These are phyloP conservation scores for Parathielavia hyrcaniae DNA, from an alignment of 495 filamentous ascomycete species.

Conservation along the genomic window DNA sequence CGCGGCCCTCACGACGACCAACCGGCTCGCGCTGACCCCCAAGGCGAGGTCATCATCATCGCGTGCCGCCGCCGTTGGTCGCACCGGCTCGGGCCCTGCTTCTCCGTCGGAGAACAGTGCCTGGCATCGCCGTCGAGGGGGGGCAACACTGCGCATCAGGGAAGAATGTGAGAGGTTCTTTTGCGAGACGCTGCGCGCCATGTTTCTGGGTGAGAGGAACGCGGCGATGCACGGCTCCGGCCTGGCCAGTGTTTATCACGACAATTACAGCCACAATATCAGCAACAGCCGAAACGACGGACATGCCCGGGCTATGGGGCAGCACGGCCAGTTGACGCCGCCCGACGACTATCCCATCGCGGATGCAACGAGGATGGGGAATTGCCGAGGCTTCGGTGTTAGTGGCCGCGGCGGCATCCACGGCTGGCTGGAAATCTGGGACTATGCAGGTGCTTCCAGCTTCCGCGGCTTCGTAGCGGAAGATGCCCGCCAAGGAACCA, in stretches of 20 bases:
- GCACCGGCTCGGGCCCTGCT: conserved; percentile 14
- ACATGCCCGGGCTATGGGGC: conserved; percentile 26
- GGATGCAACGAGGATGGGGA: conserved; percentile 20
- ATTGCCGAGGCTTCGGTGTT: conserved; percentile 1
- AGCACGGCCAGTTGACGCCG: conserved; percentile 36
- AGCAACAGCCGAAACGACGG: conserved; percentile 19
- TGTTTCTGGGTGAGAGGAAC: conserved; percentile 94
- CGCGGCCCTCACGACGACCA: conserved; percentile 55
- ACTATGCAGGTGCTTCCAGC: conserved; percentile 73
- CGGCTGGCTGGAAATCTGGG: conserved; percentile 74
- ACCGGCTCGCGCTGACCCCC: conserved; percentile 53
- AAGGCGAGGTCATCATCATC: conserved; percentile 39
- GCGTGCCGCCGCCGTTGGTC: conserved; percentile 27
- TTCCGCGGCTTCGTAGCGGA: conserved; percentile 78
- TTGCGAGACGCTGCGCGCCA: conserved; percentile 84
- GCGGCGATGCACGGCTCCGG: conserved; percentile 60
- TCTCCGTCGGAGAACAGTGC: conserved; percentile 31
- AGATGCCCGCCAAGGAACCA: conserved; percentile 48
- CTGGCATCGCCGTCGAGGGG: conserved; percentile 58
- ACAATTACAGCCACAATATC: conserved; percentile 33
- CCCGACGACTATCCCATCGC: conserved; percentile 36
- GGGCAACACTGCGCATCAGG: conserved; percentile 91
- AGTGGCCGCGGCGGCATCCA: conserved; percentile 24
- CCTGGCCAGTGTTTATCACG: conserved; percentile 61
- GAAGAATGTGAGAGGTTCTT: conserved; percentile 99